Evolutionary conservation across 2,329 filamentous ascomycete genomes (phyloP), one percentile per base, ranked within the genome.

Genomic region (Diaporthe sp.): DNA sequence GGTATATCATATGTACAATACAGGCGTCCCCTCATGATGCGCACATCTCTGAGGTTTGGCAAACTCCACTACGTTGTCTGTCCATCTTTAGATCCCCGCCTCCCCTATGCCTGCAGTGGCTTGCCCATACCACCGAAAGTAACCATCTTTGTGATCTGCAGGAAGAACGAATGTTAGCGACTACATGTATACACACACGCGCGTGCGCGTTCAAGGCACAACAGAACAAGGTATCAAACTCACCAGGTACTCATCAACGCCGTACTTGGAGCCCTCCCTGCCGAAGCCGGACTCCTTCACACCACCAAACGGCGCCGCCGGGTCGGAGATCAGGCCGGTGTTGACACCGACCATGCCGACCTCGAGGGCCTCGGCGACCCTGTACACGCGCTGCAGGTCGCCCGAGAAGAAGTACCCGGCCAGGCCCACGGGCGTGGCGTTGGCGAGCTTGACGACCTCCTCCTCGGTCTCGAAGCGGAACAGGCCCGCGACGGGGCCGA

Each of bases 381-480:
- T 87, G 79, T 87, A 86, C 39, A 91, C 88, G 9, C 92, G 85
- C 80, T 89, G 86, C 17, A 94, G 77, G 80, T 94, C 90, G 68
- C 86, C 85, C 8, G 91, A 95, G 88, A 95, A 98, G 87, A 99
- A 98, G 86, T 98, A 98, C 0, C 95, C 96, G 0, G 96, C 97
- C 49, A 99, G 89, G 1, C 97, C 97, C 51, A 98, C 96, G 71
- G 96, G 92, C 1, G 94, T 88, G 57, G 87, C 85, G 84, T 99
- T 99, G 5, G 97, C 96, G 78, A 96, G 86, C 77, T 90, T 88
- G 42, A 98, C 92, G 7, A 98, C 97, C 81, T 98, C 96, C 72
- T 94, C 92, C 85, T 98, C 97, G 0, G 93, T 95, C 62, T 94
- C 90, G 82, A 98, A 99, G 67, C 92, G 90, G 87, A 98, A 98